Conservation (phyloP, 495 filamentous ascomycete genomes). For the Collariella sp. region DNA sequence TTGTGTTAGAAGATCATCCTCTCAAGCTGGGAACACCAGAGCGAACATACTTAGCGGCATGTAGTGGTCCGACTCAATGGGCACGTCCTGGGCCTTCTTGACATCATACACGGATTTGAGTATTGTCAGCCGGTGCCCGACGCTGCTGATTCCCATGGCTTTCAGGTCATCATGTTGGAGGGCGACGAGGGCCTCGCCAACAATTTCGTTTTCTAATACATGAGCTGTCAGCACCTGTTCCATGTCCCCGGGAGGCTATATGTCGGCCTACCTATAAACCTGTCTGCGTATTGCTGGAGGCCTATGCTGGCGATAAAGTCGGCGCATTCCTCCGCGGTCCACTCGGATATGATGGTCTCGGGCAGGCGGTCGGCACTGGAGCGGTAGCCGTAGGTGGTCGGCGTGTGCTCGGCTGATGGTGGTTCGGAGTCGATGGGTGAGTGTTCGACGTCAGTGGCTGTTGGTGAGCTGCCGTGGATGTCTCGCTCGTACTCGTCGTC, state of each 20-base stretch:
- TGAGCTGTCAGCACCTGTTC: constrained; percentile 23
- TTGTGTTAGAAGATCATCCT: constrained; percentile 15
- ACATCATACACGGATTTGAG: constrained; percentile 91
- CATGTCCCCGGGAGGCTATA: constrained; percentile 5
- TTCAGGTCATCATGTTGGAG: constrained; percentile 88
- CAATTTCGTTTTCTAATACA: constrained; percentile 75
- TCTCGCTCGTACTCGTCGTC: constrained; percentile 92
- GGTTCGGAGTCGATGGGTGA: constrained; percentile 75
- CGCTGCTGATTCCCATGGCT: constrained; percentile 84
- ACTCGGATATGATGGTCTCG: constrained; percentile 73
- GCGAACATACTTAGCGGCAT: constrained; percentile 73
- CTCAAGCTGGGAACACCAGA: not conserved
- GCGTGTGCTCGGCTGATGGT: constrained; percentile 76
- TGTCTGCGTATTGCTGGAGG: constrained; percentile 72
- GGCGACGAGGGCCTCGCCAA: constrained; percentile 82
- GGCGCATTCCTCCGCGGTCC: constrained; percentile 81
- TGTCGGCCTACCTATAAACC: constrained; percentile 54
- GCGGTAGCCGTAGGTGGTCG: constrained; percentile 69
- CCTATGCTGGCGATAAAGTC: constrained; percentile 75
- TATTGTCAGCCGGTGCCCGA: constrained; percentile 89
- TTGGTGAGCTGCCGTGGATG: constrained; percentile 61
- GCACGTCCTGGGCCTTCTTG: constrained; percentile 84
- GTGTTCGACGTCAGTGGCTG: constrained; percentile 66
- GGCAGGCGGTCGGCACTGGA: constrained; percentile 61
- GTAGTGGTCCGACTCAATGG: constrained; percentile 87